These are phyloP conservation scores for Ophiostoma perfectum DNA, from an alignment of 2,329 filamentous ascomycete species.

Conservation along the genomic window DNA sequence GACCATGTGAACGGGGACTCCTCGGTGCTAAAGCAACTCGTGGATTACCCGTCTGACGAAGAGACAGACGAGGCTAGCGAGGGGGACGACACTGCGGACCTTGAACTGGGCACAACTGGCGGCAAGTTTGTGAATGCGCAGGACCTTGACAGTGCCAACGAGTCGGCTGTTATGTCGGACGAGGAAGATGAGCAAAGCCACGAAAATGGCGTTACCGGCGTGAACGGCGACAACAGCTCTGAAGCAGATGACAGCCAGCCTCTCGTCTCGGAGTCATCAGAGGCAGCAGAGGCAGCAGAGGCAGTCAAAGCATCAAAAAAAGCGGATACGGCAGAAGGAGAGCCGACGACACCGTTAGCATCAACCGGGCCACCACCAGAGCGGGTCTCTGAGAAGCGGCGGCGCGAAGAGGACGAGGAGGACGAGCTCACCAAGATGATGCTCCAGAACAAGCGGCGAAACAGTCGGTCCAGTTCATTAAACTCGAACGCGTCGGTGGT, in stretches of 20 bases:
- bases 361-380: conserved; percentile 53
- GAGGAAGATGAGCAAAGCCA: not conserved
- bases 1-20: conserved; percentile 56
- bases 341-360: not conserved
- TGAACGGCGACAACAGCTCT: not conserved
- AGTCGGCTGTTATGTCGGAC: conserved; percentile 12
- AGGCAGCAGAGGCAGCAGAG: not conserved
- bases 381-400: conserved; percentile 78
- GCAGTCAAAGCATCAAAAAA: not conserved
- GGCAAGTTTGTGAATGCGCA: not conserved
- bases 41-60: conserved; percentile 91
- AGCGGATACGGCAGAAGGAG: not conserved
- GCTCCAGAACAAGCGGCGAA: conserved; percentile 57
- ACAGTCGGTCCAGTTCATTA: conserved; percentile 43
- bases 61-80: conserved; percentile 33
- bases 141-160: conserved; percentile 5
- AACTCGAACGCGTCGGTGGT: conserved; percentile 9
- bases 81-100: not conserved
- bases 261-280: not conserved
- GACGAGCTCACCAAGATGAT: conserved; percentile 85
- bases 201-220: not conserved
- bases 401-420: conserved; percentile 88
- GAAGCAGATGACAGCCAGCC: not conserved
- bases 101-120: conserved; percentile 8
- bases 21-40: conserved; percentile 63